These are phyloP conservation scores for Talaromyces marneffei DNA, from an alignment of 2,329 filamentous ascomycete species.

Conservation along the genomic window DNA sequence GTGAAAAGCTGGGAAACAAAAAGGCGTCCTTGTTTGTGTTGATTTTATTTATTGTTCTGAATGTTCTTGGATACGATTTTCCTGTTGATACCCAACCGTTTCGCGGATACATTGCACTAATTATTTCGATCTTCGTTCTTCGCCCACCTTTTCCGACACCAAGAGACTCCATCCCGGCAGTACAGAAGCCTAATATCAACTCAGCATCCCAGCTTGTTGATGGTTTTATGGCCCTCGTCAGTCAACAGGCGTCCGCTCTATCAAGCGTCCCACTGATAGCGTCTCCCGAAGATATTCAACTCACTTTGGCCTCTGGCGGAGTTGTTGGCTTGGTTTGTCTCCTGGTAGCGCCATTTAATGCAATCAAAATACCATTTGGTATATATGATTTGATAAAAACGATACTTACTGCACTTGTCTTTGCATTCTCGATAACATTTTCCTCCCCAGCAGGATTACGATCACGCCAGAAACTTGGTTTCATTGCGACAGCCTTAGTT, in stretches of 20 bases:
- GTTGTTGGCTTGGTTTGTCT: slow-evolving; percentile 22
- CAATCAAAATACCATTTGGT: slow-evolving; percentile 19
- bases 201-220: slow-evolving; percentile 7
- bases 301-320: slow-evolving; percentile 26
- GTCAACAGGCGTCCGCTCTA: slow-evolving; percentile 18
- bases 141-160: slow-evolving; percentile 41
- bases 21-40: slow-evolving; percentile 24
- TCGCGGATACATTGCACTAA: slow-evolving; percentile 45
- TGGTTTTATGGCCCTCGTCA: slow-evolving; percentile 11
- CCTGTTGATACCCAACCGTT: slow-evolving; percentile 34
- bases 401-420: slow-evolving; percentile 19
- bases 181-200: slow-evolving; percentile 9
- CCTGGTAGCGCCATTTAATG: slow-evolving; percentile 19
- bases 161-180: slow-evolving; percentile 17
- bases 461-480: slow-evolving; percentile 29
- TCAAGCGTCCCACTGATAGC: slow-evolving; percentile 16
- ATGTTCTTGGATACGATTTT: slow-evolving; percentile 27
- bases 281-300: slow-evolving; percentile 23
- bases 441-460: slow-evolving; percentile 23
- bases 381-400: slow-evolving; percentile 22
- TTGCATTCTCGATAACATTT: slow-evolving; percentile 25
- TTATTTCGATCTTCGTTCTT: slow-evolving; percentile 42
- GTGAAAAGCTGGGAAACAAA: slow-evolving; percentile 25
- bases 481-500: slow-evolving; percentile 23
- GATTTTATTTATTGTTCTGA: slow-evolving; percentile 20